Evolutionary conservation across 495 filamentous ascomycete species (phyloP).

Genomic region (Daldinia vernicosa): DNA sequence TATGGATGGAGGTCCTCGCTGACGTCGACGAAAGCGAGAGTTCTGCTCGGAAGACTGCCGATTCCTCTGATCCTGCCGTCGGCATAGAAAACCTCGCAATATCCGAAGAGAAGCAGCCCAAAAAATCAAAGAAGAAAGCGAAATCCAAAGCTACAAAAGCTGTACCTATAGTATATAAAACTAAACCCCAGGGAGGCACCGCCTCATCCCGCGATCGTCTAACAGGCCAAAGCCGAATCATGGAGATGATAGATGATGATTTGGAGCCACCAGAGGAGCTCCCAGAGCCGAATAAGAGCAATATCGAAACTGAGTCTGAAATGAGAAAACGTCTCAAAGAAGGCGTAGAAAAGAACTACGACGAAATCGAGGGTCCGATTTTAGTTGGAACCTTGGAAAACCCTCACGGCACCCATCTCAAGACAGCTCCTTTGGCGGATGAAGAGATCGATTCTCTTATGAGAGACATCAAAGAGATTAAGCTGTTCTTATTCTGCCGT

Average conservation of each 20-base stretch:
- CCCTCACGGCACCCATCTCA: conserved; percentile 48
- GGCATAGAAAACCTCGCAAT: conserved; percentile 12
- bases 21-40: conserved; percentile 29
- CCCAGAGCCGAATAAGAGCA: conserved; percentile 48
- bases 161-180: conserved; percentile 11
- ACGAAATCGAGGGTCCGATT: conserved; percentile 46
- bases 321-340: conserved; percentile 52
- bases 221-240: conserved; percentile 36
- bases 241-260: conserved; percentile 27
- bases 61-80: conserved; percentile 6
- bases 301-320: conserved; percentile 54
- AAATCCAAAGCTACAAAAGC: conserved; percentile 41
- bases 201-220: conserved; percentile 14
- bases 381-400: conserved; percentile 52
- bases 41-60: conserved; percentile 23
- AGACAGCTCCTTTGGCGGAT: conserved; percentile 51
- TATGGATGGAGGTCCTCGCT: conserved; percentile 50
- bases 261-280: conserved; percentile 10
- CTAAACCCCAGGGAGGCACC: conserved; percentile 3
- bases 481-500: conserved; percentile 60
- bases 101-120: conserved; percentile 40
- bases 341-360: conserved; percentile 52
- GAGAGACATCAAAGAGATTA: conserved; percentile 59
- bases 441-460: conserved; percentile 56
- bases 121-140: conserved; percentile 53